Base-by-base conservation (phyloP, 768 basidiomycete genomes). In the Amanita inopinata region DNA sequence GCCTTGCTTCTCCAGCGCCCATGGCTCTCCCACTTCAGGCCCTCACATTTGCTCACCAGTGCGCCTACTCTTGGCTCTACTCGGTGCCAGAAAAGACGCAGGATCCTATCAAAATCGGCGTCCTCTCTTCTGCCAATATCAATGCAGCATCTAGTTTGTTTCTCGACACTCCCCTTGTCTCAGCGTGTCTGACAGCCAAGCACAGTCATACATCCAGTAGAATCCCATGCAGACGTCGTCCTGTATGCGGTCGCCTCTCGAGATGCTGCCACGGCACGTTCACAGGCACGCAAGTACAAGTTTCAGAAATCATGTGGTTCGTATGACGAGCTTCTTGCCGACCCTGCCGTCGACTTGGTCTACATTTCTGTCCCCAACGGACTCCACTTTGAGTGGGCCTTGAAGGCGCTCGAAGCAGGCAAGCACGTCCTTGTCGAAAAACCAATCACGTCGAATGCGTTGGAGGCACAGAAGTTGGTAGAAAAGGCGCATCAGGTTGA, bases 351-450 rank as follows among this genome's bases (percentile, higher is more conserved):
- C 17, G 67, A 76, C 40, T 63, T 59, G 3, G 56, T 76, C 25
- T 75, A 78, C 51, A 74, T 70, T 35, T 64, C 73, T 0, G 36
- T 79, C 10, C 78, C 79, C 0, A 78, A 76, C 45, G 69, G 67
- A 3, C 59, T 80, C 22, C 80, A 83, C 48, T 79, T 68, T 45
- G 79, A 82, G 52, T 83, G 78, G 80, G 74, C 78, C 0, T 73
- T 74, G 66, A 81, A 77, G 49, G 75, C 78, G 3, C 67, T 83
- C 31, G 61, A 62, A 12, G 71, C 76, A 0, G 76, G 80, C 4
- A 82, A 84, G 52, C 78, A 80, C 48, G 80, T 83, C 19, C 60
- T 83, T 0, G 57, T 80, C 1, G 82, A 83, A 51, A 81, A 79
- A 51, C 81, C 80, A 0, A 64, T 70, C 12, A 60, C 68, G 8